Evolutionary conservation across 257 asterid species (phyloP).

Genomic region (Eustoma russellianum): DNA sequence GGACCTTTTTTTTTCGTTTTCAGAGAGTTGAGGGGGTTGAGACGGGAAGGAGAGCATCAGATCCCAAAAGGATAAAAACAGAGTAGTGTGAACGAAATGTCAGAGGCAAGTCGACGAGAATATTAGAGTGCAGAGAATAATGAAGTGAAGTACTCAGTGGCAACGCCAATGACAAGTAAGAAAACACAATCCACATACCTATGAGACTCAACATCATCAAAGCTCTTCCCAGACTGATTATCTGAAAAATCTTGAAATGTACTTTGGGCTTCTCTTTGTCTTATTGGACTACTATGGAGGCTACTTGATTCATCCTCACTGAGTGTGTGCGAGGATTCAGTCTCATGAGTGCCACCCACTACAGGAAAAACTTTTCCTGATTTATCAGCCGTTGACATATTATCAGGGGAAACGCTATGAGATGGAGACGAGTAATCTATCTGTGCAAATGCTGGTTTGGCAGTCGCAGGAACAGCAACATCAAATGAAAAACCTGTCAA

Average conservation of each 20-base stretch:
- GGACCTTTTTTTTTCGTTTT: constrained; percentile 2
- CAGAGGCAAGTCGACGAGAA: constrained; percentile 1
- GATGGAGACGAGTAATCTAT: constrained; percentile 52
- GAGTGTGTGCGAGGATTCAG: constrained; percentile 42
- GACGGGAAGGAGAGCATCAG: constrained; percentile 12
- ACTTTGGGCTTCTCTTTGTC: constrained; percentile 47
- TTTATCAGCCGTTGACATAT: constrained; percentile 42
- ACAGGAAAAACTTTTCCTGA: constrained; percentile 43
- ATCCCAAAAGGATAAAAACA: neutral
- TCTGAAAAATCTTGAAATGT: constrained; percentile 62
- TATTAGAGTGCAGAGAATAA: no score
- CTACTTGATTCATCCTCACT: constrained; percentile 84
- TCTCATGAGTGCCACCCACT: constrained; percentile 41
- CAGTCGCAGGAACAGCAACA: constrained; percentile 43
- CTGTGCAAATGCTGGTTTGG: constrained; percentile 35
- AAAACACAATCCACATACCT: constrained; percentile 35
- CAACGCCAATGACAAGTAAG: constrained; percentile 1
- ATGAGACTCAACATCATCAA: constrained; percentile 63
- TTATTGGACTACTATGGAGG: constrained; percentile 62
- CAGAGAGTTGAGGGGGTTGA: constrained; percentile 7
- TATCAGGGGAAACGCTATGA: constrained; percentile 48
- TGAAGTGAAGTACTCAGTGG: no score
- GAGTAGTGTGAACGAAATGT: neutral
- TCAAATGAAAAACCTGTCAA: constrained; percentile 75
- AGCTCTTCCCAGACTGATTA: constrained; percentile 51